A percentile compares a stretch with the other conserved stretches of the same genome.
Evolutionary conservation across 2,329 filamentous ascomycete genomes (phyloP).

Genomic region (Gnomoniopsis smithogilvyi): DNA sequence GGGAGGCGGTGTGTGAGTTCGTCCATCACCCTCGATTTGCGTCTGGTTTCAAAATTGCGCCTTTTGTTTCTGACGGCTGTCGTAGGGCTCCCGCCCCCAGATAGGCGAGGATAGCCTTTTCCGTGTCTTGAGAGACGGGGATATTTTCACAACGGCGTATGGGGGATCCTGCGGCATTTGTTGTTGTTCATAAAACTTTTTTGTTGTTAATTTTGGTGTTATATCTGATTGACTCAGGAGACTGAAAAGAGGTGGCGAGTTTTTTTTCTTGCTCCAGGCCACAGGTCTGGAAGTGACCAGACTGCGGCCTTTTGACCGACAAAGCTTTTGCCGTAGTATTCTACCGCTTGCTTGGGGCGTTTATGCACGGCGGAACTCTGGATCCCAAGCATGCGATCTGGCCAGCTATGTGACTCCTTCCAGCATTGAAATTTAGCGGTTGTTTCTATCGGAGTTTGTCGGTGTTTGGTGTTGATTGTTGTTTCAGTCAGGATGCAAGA

Average conservation of each 20-base stretch:
- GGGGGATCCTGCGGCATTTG: not conserved
- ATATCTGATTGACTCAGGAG: not conserved
- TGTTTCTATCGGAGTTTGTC: not conserved
- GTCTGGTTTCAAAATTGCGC: constrained; percentile 1
- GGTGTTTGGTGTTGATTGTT: not conserved
- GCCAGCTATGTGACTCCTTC: not conserved
- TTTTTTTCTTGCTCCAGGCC: too few relatives aligned
- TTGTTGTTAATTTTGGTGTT: not conserved
- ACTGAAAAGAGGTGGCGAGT: not conserved
- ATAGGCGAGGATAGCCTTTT: constrained; percentile 9
- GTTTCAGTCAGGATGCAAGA: not conserved
- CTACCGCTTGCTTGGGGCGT: too few relatives aligned
- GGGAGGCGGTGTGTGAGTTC: constrained; percentile 54
- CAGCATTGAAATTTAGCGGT: not conserved
- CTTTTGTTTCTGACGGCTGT: constrained; percentile 14
- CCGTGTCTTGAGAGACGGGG: not conserved
- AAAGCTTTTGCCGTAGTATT: not conserved
- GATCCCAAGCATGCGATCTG: too few relatives aligned
- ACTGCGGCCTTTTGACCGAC: not conserved
- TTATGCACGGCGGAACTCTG: too few relatives aligned
- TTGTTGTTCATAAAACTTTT: not conserved
- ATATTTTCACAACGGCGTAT: not conserved
- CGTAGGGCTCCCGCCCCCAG: constrained; percentile 15
- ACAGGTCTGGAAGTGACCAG: not conserved
- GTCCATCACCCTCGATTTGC: constrained; percentile 7